These are phyloP conservation scores for Gilbertella persicaria DNA, from an alignment of 371 early-diverging fungal genomes.

Conservation along the genomic window DNA sequence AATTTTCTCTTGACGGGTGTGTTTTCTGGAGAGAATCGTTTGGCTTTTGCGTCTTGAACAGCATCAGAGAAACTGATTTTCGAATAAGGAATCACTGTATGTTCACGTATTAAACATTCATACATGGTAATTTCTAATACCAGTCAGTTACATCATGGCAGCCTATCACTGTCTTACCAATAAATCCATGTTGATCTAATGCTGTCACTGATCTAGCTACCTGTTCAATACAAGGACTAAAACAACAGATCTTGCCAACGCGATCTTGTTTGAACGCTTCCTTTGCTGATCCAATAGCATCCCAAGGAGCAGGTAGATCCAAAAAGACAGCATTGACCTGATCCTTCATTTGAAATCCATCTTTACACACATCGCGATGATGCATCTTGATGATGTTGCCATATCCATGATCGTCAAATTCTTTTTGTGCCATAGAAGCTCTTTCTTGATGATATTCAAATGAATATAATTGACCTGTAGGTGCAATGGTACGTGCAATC, in stretches of 20 bases:
- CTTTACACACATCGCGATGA: constrained; percentile 87
- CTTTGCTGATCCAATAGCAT: constrained; percentile 84
- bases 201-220: constrained; percentile 79
- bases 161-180: constrained; percentile 46
- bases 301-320: constrained; percentile 97
- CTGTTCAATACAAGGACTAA: constrained; percentile 97
- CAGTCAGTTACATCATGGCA: neutral
- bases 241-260: constrained; percentile 86
- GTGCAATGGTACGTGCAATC: constrained; percentile 84
- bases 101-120: constrained; percentile 71
- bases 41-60: constrained; percentile 49
- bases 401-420: constrained; percentile 82
- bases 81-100: constrained; percentile 55
- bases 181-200: constrained; percentile 78
- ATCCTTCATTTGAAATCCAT: constrained; percentile 83
- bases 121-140: constrained; percentile 77
- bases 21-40: constrained; percentile 30
- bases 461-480: constrained; percentile 85
- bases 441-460: constrained; percentile 94
- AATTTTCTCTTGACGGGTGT: constrained; percentile 28
- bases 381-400: constrained; percentile 64
- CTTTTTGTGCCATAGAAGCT: constrained; percentile 67
- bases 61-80: constrained; percentile 56
- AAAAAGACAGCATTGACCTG: constrained; percentile 90
- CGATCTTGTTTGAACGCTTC: constrained; percentile 75